Percentiles rank a stretch among this genome's conserved stretches.
Evolutionary conservation across 495 filamentous ascomycete species (phyloP).

Genomic region (Penicillium silybi): DNA sequence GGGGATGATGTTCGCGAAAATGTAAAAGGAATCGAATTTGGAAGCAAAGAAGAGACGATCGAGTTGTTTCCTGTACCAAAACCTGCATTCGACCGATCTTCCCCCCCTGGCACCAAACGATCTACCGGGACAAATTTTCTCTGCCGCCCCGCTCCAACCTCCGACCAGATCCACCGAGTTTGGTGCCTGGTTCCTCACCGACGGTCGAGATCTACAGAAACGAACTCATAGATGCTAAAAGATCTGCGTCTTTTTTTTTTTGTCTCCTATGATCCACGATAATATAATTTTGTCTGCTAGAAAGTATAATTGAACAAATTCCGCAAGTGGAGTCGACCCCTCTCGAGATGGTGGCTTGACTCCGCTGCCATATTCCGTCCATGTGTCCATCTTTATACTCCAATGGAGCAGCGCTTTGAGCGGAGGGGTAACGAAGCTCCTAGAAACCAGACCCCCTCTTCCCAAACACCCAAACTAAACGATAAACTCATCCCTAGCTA

Average conservation of each 20-base stretch:
- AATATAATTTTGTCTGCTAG: neutral
- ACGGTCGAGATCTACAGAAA: conserved; percentile 1
- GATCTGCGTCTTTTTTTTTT: neutral
- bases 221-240: neutral
- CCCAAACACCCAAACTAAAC: neutral
- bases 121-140: conserved; percentile 30
- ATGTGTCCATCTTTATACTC: neutral
- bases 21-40: neutral
- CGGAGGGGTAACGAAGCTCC: neutral
- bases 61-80: neutral
- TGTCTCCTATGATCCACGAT: neutral
- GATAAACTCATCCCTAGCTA: neutral
- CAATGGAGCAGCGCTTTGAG: neutral
- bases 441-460: neutral
- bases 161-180: conserved; percentile 21
- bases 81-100: neutral
- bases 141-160: conserved; percentile 27
- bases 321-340: conserved; percentile 16
- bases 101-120: conserved; percentile 10
- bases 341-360: conserved; percentile 16
- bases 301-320: neutral
- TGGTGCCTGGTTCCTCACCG: conserved; percentile 23
- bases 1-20: neutral
- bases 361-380: conserved; percentile 10
- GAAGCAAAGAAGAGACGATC: neutral